phyloP scores from a whole-genome alignment of 257 asterid species.

The Anisodus acutangulus region DNA sequence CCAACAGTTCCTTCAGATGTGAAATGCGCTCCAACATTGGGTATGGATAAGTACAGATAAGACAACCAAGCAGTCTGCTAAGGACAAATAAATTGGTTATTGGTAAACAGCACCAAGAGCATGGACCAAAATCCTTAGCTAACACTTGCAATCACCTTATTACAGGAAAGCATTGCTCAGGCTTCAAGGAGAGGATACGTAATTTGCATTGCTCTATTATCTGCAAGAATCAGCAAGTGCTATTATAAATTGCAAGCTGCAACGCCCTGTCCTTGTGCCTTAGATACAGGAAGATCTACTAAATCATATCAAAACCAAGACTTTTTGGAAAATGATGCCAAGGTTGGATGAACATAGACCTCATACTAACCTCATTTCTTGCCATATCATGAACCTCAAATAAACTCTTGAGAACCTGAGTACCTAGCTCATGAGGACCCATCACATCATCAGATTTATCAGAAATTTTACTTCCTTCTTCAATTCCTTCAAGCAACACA shows the following conservation, averaged over 20 bases:
- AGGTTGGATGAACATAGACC: not conserved
- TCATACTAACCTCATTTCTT: conserved; percentile 73
- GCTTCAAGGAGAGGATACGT: conserved; percentile 76
- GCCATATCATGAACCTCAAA: conserved; percentile 89
- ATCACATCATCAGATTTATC: conserved; percentile 62
- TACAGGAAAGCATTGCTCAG: conserved; percentile 64
- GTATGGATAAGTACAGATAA: conserved; percentile 64
- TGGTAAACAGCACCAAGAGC: conserved; percentile 28
- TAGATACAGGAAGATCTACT: not conserved
- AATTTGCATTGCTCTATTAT: conserved; percentile 85
- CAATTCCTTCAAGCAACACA: conserved; percentile 76
- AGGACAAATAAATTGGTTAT: conserved; percentile 31
- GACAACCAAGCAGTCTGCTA: conserved; percentile 67
- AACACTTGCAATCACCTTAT: conserved; percentile 50
- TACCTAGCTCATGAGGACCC: conserved; percentile 69
- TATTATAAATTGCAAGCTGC: not conserved
- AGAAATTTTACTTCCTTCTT: conserved; percentile 57
- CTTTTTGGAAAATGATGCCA: not conserved
- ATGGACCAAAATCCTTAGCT: conserved; percentile 27
- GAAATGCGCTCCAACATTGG: conserved; percentile 70
- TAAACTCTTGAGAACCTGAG: conserved; percentile 75
- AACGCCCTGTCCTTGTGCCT: not conserved
- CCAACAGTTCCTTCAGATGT: conserved; percentile 84
- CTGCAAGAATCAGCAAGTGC: conserved; percentile 46
- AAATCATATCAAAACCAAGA: not conserved